Conservation (phyloP, 2,329 filamentous ascomycete species). For the Mycosphaerelloides madeirae region DNA sequence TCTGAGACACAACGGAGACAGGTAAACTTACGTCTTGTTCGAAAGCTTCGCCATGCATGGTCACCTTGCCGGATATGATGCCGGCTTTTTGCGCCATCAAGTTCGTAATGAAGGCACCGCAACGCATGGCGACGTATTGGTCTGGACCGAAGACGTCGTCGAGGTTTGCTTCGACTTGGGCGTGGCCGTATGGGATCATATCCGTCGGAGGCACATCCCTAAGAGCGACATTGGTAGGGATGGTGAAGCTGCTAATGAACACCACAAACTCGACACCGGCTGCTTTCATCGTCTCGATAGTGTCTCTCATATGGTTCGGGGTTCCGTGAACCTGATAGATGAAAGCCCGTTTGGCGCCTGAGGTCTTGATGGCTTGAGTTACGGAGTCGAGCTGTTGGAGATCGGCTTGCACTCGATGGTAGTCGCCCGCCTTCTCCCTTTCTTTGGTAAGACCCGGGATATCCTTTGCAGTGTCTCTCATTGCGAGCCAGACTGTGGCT, state of each 20-base stretch:
- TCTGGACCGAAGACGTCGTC: constrained; percentile 38
- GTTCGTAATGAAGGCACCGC: constrained; percentile 46
- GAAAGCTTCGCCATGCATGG: constrained; percentile 29
- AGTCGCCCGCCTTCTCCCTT: constrained; percentile 30
- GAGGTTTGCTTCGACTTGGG: constrained; percentile 42
- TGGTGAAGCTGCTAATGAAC: constrained; percentile 41
- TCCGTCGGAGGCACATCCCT: constrained; percentile 26
- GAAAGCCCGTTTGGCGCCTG: constrained; percentile 47
- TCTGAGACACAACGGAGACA: no score
- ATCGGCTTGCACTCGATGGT: constrained; percentile 42
- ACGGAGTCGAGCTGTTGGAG: constrained; percentile 41
- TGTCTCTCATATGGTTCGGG: constrained; percentile 38
- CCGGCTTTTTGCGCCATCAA: constrained; percentile 24
- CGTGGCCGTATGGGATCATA: constrained; percentile 40
- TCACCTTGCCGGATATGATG: constrained; percentile 32
- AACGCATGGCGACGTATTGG: constrained; percentile 40
- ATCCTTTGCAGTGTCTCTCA: constrained; percentile 44
- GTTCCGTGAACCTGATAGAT: constrained; percentile 39
- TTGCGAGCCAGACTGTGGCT: constrained; percentile 45
- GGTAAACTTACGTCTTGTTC: no score
- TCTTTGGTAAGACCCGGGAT: constrained; percentile 35
- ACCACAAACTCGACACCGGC: constrained; percentile 45
- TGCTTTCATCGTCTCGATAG: constrained; percentile 41
- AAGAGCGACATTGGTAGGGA: constrained; percentile 21
- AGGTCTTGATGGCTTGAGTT: constrained; percentile 36